Evolutionary conservation across 1,284 basidiomycete species (phyloP).

Genomic region (Phellopilus nigrolimitatus): DNA sequence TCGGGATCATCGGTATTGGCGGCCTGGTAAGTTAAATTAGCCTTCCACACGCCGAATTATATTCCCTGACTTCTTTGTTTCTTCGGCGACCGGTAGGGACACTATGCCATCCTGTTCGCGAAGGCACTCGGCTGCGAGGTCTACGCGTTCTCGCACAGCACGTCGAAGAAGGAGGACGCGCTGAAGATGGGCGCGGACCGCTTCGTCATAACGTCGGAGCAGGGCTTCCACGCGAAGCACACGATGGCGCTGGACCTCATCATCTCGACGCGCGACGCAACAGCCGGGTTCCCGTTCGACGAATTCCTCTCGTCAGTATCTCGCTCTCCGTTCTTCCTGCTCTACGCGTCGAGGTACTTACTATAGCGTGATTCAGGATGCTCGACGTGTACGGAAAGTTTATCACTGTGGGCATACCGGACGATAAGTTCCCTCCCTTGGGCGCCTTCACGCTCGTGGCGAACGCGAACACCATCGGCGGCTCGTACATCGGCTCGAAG

Average conservation of each 20-base stretch:
- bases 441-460: slow-evolving; percentile 3
- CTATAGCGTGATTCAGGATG: slow-evolving; percentile 6
- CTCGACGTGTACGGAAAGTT: slow-evolving; percentile 17
- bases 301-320: slow-evolving; percentile 34
- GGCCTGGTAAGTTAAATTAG: slow-evolving; percentile 30
- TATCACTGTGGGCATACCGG: slow-evolving; percentile 16
- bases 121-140: slow-evolving; percentile 48
- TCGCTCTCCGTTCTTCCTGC: slow-evolving; percentile 26
- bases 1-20: slow-evolving; percentile 64
- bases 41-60: slow-evolving; percentile 19
- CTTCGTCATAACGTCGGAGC: slow-evolving; percentile 31
- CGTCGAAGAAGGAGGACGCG: slow-evolving; percentile 42
- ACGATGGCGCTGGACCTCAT: slow-evolving; percentile 38
- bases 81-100: slow-evolving; percentile 28
- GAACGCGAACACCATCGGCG: slow-evolving; percentile 15
- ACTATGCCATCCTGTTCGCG: slow-evolving; percentile 45
- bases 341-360: slow-evolving; percentile 23
- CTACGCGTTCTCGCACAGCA: slow-evolving; percentile 45
- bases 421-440: slow-evolving; percentile 10
- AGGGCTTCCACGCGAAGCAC: slow-evolving; percentile 33
- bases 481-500: slow-evolving; percentile 18
- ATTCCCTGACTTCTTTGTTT: slow-evolving; percentile 27
- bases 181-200: slow-evolving; percentile 42
- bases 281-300: slow-evolving; percentile 24
- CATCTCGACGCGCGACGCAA: slow-evolving; percentile 36